Evolutionary conservation across 2,329 filamentous ascomycete species (phyloP), one percentile per base, ranked within the genome.

Genomic region (Xylariaceae sp.): DNA sequence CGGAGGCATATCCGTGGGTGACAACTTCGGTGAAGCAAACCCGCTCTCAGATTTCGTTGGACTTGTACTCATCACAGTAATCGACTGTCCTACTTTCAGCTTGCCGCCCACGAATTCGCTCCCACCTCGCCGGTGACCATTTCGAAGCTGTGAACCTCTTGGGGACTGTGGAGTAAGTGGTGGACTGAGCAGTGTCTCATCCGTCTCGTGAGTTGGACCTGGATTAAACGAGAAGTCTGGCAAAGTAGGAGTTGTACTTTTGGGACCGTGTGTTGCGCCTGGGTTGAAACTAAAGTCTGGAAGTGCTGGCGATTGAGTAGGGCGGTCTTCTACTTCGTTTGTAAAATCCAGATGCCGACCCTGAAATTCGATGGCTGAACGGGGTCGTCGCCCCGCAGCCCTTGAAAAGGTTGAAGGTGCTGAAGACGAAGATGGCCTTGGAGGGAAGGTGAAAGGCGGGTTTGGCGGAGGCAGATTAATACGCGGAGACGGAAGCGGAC

Each of bases 31-130:
- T 7, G 87, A 80, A 7, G 80, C 72, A 61, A 83, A 81, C 5
- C 85, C 84, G 56, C 79, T 78, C 21, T 85, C 81, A 51, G 79
- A 78, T 62, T 87, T 90, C 10, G 86, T 89, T 23, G 89, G 87
- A 66, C 87, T 91, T 12, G 84, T 83, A 71, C 85, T 89, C 75
- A 90, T 79, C 7, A 85, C 75, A 9, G 82, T 81, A 48, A 86
- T 84, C 0, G 81, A 78, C 46, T 81, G 83, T 12, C 83, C 76
- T 73, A 80, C 73, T 65, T 85, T 78, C 63, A 82, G 75, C 65
- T 88, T 89, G 7, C 89, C 90, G 40, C 91, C 91, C 45, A 96
- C 89, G 67, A 96, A 92, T 71, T 96, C 92, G 70, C 92, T 96
- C 23, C 87, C 89, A 51, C 89, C 89, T 67, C 93, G 84, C 66